A percentile compares a stretch with the other conserved stretches of the same genome.
Conservation (phyloP, 1,139 yeast species). For the Blastobotrys malaysiensis region DNA sequence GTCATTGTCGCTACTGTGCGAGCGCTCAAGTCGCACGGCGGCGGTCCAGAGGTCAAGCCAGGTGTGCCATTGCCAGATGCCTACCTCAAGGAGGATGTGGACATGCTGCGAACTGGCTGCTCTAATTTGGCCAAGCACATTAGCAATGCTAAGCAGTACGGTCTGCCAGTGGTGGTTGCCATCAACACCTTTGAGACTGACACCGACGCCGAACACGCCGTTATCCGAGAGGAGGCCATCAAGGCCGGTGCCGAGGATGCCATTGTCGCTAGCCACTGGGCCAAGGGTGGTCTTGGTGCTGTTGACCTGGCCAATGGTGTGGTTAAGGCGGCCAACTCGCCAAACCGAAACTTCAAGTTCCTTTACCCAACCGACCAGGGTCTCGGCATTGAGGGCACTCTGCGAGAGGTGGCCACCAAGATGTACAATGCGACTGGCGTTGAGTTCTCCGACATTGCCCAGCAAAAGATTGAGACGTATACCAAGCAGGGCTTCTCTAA, state of each 20-base stretch:
- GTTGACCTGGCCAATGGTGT: slow-evolving; percentile 82
- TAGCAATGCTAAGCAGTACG: slow-evolving; percentile 76
- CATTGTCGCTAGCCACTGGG: slow-evolving; percentile 95
- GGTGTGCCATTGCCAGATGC: slow-evolving; percentile 87
- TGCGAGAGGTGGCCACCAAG: slow-evolving; percentile 71
- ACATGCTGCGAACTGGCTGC: slow-evolving; percentile 78
- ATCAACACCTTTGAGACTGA: slow-evolving; percentile 90
- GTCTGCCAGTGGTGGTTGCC: slow-evolving; percentile 93
- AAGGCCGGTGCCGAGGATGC: slow-evolving; percentile 95
- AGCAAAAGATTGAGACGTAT: slow-evolving; percentile 74
- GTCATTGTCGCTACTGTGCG: slow-evolving; percentile 96
- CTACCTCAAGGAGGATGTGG: slow-evolving; percentile 80
- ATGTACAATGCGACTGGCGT: slow-evolving; percentile 96
- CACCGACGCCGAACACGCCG: slow-evolving; percentile 74
- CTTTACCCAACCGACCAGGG: slow-evolving; percentile 64
- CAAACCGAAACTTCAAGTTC: slow-evolving; percentile 61
- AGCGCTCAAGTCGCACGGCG: slow-evolving; percentile 96
- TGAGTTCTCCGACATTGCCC: slow-evolving; percentile 82
- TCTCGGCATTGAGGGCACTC: slow-evolving; percentile 72
- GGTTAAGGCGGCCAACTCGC: slow-evolving; percentile 50
- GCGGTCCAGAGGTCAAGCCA: slow-evolving; percentile 97
- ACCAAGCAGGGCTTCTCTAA: slow-evolving; percentile 86
- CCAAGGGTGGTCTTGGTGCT: slow-evolving; percentile 96
- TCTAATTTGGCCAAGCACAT: slow-evolving; percentile 90
- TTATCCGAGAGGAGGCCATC: slow-evolving; percentile 75